Base-by-base conservation (phyloP, 139 green algal species). In the Picochlorum sp. region DNA sequence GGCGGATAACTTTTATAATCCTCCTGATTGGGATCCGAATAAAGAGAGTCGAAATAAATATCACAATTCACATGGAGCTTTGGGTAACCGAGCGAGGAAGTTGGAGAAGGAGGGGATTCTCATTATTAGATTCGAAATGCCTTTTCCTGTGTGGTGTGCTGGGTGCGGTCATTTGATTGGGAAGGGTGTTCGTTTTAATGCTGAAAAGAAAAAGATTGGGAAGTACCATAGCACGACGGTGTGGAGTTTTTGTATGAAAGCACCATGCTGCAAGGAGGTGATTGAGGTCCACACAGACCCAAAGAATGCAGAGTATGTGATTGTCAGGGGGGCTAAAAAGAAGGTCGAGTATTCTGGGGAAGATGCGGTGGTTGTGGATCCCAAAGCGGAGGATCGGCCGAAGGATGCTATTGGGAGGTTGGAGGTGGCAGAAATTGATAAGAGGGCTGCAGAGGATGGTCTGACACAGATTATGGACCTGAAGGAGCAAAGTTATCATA, bases 141-240 rank as follows among this genome's bases (percentile, higher is more conserved):
- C 92, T 20, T 98, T 96, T 84, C 87, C 95, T 66, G 87, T 97
- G 9, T 95, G 85, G 82, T 98, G 92, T 71, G 60, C 47, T 10
- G 84, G 87, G 31, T 98, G 92, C 69, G 59, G 69, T 28, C 77
- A 95, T 67, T 81, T 95, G 41, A 96, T 98, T 31, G 92, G 81
- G 62, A 94, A 96, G 75, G 92, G 88, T 28, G 92, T 97, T 56
- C 85, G 92, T 52, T 98, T 98, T 81, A 98, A 98, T 64, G 92
- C 92, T 6, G 92, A 97, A 72, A 98, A 98, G 84, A 91, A 91
- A 77, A 49, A 77, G 45, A 71, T 95, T 23, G 90, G 86, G 14
- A 83, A 79, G 41, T 98, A 98, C 81, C 81, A 90, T 74, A 87
- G 77, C 57, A 97, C 91, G 20, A 90, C 89, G 62, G 86, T 98